These are phyloP conservation scores for Asterophora lycoperdoides DNA, from an alignment of 768 basidiomycete genomes.

Conservation along the genomic window DNA sequence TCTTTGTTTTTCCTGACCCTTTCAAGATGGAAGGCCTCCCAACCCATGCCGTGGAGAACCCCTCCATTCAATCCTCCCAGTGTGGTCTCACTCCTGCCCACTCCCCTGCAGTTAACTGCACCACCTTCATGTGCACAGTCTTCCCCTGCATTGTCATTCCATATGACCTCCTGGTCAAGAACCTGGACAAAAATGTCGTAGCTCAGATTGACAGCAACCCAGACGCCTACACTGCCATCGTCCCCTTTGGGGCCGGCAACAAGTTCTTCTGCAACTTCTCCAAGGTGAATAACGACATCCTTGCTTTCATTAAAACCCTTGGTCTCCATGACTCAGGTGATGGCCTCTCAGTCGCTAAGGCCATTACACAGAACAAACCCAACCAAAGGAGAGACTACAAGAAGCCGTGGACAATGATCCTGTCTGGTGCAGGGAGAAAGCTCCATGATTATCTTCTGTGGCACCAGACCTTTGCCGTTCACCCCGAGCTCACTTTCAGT, in stretches of 20 bases:
- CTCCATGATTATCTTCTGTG: slow-evolving; percentile 1
- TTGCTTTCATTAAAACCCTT: slow-evolving; percentile 1
- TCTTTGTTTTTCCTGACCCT: slow-evolving; percentile 1
- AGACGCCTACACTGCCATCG: not conserved
- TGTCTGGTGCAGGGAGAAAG: not conserved
- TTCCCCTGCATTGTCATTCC: slow-evolving; percentile 1
- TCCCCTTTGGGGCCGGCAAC: slow-evolving; percentile 1
- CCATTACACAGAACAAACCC: not conserved
- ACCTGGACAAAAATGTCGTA: not conserved
- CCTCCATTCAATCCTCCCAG: no score
- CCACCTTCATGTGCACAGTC: not conserved
- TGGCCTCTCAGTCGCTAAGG: not conserved
- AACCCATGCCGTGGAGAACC: no score
- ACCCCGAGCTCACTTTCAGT: not conserved
- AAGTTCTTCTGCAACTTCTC: not conserved
- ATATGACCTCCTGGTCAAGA: slow-evolving; percentile 1
- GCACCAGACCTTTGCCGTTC: slow-evolving; percentile 1
- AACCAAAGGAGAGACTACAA: slow-evolving; percentile 2
- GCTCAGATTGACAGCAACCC: not conserved
- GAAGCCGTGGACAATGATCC: slow-evolving; percentile 3
- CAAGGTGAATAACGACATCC: not conserved
- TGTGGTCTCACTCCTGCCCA: no score
- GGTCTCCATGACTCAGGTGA: slow-evolving; percentile 1
- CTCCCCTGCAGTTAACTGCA: not conserved
- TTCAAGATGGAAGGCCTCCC: no score